Evolutionary conservation across 116 monocot genomes (phyloP).

Genomic region (Iris pallida): DNA sequence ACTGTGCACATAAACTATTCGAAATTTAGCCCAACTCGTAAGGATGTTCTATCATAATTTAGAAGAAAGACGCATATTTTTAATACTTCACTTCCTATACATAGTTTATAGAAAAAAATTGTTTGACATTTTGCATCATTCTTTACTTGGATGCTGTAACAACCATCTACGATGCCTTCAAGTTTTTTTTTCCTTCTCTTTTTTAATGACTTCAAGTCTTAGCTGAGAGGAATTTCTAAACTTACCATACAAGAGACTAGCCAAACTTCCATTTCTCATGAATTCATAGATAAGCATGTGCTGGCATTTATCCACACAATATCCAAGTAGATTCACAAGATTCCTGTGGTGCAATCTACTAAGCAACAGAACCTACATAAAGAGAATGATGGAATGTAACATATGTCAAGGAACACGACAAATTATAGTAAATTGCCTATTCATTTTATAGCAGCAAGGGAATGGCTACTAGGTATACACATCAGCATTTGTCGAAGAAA

Average conservation of each 20-base stretch:
- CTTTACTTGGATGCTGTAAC: too few species aligned
- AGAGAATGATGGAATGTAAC: background rate
- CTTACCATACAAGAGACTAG: conserved; percentile 81
- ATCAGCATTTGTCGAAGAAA: too few species aligned
- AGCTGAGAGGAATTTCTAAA: background rate
- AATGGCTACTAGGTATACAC: background rate
- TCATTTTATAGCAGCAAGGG: background rate
- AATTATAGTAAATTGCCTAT: background rate
- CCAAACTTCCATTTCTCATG: conserved; percentile 96
- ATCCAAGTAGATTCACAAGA: conserved; percentile 96
- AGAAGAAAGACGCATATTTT: too few species aligned
- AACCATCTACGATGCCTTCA: too few species aligned
- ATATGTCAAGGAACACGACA: background rate
- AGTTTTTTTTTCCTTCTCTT: too few species aligned
- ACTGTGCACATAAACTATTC: too few species aligned
- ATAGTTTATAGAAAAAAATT: too few species aligned
- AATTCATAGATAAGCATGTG: conserved; percentile 89
- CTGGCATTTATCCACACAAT: conserved; percentile 85
- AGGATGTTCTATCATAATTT: too few species aligned
- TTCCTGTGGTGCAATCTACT: conserved; percentile 91
- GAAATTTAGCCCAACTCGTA: too few species aligned
- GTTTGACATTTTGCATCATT: too few species aligned
- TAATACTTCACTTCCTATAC: too few species aligned
- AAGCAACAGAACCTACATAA: conserved; percentile 67
- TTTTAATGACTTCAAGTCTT: too few species aligned